phyloP scores from a whole-genome alignment of 371 early-diverging fungal genomes.

The Mortierella sp. region DNA sequence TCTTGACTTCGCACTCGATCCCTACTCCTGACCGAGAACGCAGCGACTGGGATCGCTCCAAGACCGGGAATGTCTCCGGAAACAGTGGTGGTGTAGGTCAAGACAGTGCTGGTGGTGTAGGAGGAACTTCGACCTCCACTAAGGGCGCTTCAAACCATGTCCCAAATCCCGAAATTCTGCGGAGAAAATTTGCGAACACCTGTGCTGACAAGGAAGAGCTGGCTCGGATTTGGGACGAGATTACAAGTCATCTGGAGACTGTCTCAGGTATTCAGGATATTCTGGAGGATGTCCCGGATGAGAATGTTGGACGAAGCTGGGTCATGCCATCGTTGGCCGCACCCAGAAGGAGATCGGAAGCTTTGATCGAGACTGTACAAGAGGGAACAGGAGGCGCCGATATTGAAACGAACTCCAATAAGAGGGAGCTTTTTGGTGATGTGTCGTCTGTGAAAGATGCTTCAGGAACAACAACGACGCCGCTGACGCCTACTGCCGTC shows the following conservation, averaged over 20 bases:
- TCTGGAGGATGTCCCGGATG: conserved; percentile 53
- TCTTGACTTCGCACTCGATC: conserved; percentile 76
- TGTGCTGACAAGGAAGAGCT: conserved; percentile 41
- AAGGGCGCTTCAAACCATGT: conserved; percentile 39
- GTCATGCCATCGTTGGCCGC: conserved; percentile 44
- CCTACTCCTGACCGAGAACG: conserved; percentile 40
- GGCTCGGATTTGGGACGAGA: conserved; percentile 42
- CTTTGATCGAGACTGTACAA: conserved; percentile 4
- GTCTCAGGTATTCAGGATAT: conserved; percentile 52
- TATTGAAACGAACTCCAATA: neutral
- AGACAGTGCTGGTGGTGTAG: conserved; percentile 16
- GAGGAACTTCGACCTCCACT: conserved; percentile 14
- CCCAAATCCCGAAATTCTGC: conserved; percentile 39
- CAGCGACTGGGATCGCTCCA: conserved; percentile 43
- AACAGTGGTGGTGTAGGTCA: conserved; percentile 37
- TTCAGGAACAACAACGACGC: neutral
- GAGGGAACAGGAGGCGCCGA: neutral
- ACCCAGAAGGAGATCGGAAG: conserved; percentile 42
- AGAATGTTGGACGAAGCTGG: conserved; percentile 38
- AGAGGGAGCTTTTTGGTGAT: neutral
- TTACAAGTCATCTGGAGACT: conserved; percentile 48
- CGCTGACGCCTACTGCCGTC: neutral
- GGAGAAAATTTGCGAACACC: conserved; percentile 29
- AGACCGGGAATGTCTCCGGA: conserved; percentile 8
- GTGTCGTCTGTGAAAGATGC: neutral